Evolutionary conservation across 2,329 filamentous ascomycete genomes (phyloP).

Genomic region (Aspergillus pseudoterreus): DNA sequence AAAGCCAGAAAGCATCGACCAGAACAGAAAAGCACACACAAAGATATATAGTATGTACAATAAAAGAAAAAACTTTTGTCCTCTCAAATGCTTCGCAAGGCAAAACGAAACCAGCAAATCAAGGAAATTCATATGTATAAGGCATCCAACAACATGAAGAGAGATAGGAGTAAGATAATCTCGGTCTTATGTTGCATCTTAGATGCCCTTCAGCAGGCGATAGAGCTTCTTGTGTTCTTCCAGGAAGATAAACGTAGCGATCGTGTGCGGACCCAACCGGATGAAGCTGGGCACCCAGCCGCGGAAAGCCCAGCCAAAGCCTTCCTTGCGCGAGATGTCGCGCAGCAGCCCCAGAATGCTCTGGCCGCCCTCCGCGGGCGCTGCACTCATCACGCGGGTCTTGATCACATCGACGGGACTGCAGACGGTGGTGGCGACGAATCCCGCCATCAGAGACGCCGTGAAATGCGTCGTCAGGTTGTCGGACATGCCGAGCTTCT

Average conservation of each 20-base stretch:
- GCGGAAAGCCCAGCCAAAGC: conserved; percentile 61
- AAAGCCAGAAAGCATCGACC: neutral
- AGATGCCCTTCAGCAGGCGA: conserved; percentile 37
- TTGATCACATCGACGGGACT: conserved; percentile 66
- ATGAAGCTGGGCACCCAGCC: conserved; percentile 67
- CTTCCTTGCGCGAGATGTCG: conserved; percentile 55
- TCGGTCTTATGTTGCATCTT: conserved; percentile 52
- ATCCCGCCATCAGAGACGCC: conserved; percentile 59
- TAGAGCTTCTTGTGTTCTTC: conserved; percentile 67
- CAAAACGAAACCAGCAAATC: conserved; percentile 9
- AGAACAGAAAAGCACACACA: conserved; percentile 1
- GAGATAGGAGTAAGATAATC: conserved; percentile 7
- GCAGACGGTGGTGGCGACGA: conserved; percentile 65
- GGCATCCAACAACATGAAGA: neutral
- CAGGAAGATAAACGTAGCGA: conserved; percentile 63
- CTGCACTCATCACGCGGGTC: conserved; percentile 61
- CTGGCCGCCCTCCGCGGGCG: conserved; percentile 37
- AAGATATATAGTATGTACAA: conserved; percentile 8
- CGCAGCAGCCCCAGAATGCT: conserved; percentile 48
- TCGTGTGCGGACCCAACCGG: conserved; percentile 61
- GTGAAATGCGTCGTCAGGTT: conserved; percentile 60
- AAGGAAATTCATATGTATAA: conserved; percentile 12
- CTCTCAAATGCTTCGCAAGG: conserved; percentile 11
- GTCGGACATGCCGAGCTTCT: conserved; percentile 51
- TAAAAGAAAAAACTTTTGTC: conserved; percentile 10